A percentile compares a stretch with the other conserved stretches of the same genome.
Conservation (phyloP, 352 stramenopile genomes). For the Globisporangium viniferum region DNA sequence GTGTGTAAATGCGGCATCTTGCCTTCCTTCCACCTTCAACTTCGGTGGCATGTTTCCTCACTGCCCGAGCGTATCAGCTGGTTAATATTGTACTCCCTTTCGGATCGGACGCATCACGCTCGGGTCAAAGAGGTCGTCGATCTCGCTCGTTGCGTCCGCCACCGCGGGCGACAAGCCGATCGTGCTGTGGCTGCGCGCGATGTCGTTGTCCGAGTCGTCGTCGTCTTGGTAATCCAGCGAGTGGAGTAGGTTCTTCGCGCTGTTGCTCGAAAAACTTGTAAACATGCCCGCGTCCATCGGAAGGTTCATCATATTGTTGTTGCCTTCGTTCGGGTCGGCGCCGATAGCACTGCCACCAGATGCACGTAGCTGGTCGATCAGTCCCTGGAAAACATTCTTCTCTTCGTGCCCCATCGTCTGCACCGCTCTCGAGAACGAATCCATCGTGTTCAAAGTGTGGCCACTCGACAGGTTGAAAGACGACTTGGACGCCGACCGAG, state of each 20-base stretch:
- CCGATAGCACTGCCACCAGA: constrained; percentile 14
- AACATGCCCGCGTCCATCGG: constrained; percentile 42
- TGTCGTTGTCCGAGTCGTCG: constrained; percentile 34
- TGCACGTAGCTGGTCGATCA: constrained; percentile 45
- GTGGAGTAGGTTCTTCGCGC: constrained; percentile 37
- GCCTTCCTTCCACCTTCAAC: neutral
- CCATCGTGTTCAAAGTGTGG: constrained; percentile 22
- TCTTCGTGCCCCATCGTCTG: constrained; percentile 56
- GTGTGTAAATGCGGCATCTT: neutral
- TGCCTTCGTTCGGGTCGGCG: constrained; percentile 8
- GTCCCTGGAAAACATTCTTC: constrained; percentile 59
- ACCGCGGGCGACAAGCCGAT: constrained; percentile 10
- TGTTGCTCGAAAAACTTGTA: constrained; percentile 29
- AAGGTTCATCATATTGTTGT: constrained; percentile 30
- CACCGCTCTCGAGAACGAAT: constrained; percentile 53
- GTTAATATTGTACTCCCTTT: constrained; percentile 49
- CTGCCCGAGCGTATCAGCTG: constrained; percentile 12
- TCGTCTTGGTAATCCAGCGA: constrained; percentile 30
- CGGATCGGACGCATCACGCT: constrained; percentile 64
- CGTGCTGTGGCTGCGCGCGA: constrained; percentile 10
- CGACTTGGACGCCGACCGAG: constrained; percentile 18
- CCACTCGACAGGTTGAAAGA: constrained; percentile 15
- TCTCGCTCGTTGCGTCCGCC: constrained; percentile 20
- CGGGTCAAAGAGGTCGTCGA: constrained; percentile 47
- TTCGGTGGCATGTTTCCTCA: neutral